These are phyloP conservation scores for Hypoxylon sp. DNA, from an alignment of 2,329 filamentous ascomycete genomes.

Conservation along the genomic window DNA sequence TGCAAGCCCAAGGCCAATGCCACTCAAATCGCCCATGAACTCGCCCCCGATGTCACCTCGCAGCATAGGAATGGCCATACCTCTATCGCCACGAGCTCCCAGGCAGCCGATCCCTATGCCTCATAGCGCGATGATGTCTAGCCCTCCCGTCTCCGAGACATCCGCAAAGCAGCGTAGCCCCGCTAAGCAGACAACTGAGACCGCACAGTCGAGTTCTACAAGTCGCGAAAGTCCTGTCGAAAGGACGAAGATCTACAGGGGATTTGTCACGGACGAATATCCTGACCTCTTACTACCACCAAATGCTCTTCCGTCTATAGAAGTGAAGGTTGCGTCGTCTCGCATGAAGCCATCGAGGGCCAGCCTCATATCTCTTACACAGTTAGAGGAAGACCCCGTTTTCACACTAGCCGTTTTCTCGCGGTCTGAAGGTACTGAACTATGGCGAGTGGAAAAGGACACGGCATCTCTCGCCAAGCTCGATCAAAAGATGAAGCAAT, in stretches of 20 bases:
- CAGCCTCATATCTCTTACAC: slow-evolving; percentile 84
- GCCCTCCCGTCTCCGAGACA: slow-evolving; percentile 63
- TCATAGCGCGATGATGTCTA: slow-evolving; percentile 76
- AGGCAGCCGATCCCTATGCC: slow-evolving; percentile 81
- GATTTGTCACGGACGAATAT: slow-evolving; percentile 87
- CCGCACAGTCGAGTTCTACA: slow-evolving; percentile 50
- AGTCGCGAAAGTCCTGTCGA: slow-evolving; percentile 59
- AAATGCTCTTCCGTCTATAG: slow-evolving; percentile 87
- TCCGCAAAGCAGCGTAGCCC: slow-evolving; percentile 61
- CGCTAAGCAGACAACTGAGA: slow-evolving; percentile 54
- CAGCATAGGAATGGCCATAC: slow-evolving; percentile 63
- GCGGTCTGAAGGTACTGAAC: slow-evolving; percentile 79
- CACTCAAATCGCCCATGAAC: slow-evolving; percentile 66
- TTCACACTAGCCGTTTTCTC: slow-evolving; percentile 91
- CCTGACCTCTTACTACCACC: slow-evolving; percentile 88
- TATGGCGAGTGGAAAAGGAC: slow-evolving; percentile 97
- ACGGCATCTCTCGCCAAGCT: slow-evolving; percentile 84
- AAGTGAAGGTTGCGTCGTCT: slow-evolving; percentile 90
- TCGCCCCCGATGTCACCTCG: slow-evolving; percentile 80
- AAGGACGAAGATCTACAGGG: slow-evolving; percentile 75
- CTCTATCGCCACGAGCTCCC: slow-evolving; percentile 79
- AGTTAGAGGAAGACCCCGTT: slow-evolving; percentile 90
- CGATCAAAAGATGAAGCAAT: slow-evolving; percentile 84
- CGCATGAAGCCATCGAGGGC: slow-evolving; percentile 93
- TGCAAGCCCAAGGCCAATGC: slow-evolving; percentile 70